Base-by-base conservation (phyloP, 2,329 filamentous ascomycete species). In the Nemania sp. region DNA sequence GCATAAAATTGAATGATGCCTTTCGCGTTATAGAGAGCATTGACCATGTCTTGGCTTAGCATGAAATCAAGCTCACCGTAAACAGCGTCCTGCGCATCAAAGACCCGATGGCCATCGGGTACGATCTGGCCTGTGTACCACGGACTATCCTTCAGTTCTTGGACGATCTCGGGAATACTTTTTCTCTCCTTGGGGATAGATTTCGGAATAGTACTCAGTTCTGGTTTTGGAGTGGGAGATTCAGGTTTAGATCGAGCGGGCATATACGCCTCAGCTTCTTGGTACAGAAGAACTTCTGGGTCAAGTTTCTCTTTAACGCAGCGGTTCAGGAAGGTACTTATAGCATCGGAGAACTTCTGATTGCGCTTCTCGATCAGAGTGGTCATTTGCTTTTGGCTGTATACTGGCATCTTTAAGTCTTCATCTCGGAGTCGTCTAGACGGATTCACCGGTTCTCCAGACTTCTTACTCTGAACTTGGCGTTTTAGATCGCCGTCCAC, bases 111-210 rank as follows among this genome's bases (percentile, higher is more conserved):
- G 0, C 96, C 96, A 73, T 97, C 92, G 0, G 94, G 93, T 0
- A 98, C 94, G 70, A 99, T 94, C 80, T 99, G 96, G 0, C 90
- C 91, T 4, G 90, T 92, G 76, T 99, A 99, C 93, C 94, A 97
- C 26, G 94, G 86, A 73, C 92, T 88, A 8, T 88, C 87, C 74
- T 93, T 93, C 41, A 99, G 88, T 76, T 98, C 93, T 32, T 89
- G 84, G 1, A 99, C 85, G 38, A 99, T 98, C 59, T 97, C 92
- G 0, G 92, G 86, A 32, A 99, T 93, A 1, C 87, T 85, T 76
- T 93, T 92, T 52, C 96, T 87, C 70, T 97, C 92, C 54, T 86
- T 88, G 0, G 95, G 95, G 58, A 98, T 97, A 0, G 84, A 86
- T 35, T 87, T 85, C 0, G 93, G 93, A 22, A 93, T 77, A 0